These are phyloP conservation scores for Sclerotinia subarctica DNA, from an alignment of 2,329 filamentous ascomycete genomes.

Conservation along the genomic window DNA sequence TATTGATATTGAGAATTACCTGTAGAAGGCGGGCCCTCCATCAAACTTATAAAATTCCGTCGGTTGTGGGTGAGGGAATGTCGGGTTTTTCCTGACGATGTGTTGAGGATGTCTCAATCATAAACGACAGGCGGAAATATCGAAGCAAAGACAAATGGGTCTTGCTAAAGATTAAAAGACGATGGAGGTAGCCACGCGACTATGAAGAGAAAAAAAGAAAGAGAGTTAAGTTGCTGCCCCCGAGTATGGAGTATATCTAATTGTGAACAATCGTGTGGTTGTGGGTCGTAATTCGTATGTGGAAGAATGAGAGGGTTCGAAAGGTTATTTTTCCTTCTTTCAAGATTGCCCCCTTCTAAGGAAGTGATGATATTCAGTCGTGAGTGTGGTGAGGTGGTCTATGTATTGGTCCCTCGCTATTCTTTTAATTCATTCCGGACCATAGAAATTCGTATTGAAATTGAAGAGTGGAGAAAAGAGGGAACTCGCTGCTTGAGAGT, in stretches of 20 bases:
- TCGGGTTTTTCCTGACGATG: background rate
- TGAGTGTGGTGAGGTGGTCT: background rate
- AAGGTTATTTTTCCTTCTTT: background rate
- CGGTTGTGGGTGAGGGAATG: conserved; percentile 25
- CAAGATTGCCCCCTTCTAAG: conserved; percentile 15
- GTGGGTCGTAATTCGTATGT: conserved; percentile 10
- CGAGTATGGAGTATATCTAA: background rate
- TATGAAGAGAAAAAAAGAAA: conserved; percentile 1
- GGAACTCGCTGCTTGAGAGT: background rate
- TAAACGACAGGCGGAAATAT: background rate
- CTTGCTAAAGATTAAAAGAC: conserved; percentile 5
- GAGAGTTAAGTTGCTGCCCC: too few relatives aligned
- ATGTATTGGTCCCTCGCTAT: conserved; percentile 14
- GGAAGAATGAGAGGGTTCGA: background rate
- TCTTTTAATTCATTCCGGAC: conserved; percentile 16
- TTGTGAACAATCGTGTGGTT: conserved; percentile 13
- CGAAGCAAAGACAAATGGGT: conserved; percentile 7
- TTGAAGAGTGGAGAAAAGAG: conserved; percentile 18
- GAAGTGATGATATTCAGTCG: conserved; percentile 3
- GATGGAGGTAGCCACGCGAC: conserved; percentile 20
- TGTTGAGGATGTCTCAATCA: background rate
- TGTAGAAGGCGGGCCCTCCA: conserved; percentile 38
- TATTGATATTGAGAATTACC: conserved; percentile 40
- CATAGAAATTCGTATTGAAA: conserved; percentile 18
- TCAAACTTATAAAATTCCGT: conserved; percentile 34